Evolutionary conservation across 441 rosid genomes (phyloP).

Genomic region (Gossypium davidsonii): DNA sequence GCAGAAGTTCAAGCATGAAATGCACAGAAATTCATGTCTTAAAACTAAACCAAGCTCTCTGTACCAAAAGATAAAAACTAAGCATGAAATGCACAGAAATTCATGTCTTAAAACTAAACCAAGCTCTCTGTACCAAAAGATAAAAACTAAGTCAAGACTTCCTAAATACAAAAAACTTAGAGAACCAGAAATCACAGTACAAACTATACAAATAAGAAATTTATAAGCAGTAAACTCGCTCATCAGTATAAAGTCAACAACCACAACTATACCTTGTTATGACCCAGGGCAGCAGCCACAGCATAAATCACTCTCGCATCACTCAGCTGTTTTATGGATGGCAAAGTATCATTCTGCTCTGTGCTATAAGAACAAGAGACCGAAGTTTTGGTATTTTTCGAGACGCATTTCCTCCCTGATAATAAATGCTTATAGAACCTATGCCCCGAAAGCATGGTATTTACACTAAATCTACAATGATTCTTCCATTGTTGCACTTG

Average conservation of each 20-base stretch:
- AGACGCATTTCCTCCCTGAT: constrained; percentile 13
- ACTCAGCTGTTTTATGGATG: constrained; percentile 28
- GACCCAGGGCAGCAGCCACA: constrained; percentile 84
- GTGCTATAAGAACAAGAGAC: constrained; percentile 36
- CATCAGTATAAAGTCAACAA: background rate
- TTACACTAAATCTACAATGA: constrained; percentile 12
- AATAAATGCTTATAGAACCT: constrained; percentile 15
- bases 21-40: background rate
- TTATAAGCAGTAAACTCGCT: background rate
- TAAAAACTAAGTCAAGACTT: background rate
- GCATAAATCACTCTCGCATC: constrained; percentile 62
- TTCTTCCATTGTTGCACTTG: constrained; percentile 19
- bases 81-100: constrained; percentile 1
- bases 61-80: background rate
- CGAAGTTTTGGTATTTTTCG: constrained; percentile 17
- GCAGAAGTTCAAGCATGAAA: background rate
- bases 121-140: background rate
- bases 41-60: background rate
- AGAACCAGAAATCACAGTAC: background rate
- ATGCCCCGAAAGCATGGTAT: background rate
- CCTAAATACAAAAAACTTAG: background rate
- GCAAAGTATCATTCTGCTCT: constrained; percentile 28
- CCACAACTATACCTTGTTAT: constrained; percentile 51
- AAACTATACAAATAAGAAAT: background rate
- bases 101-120: background rate